Conservation (phyloP, 2,329 filamentous ascomycete genomes). For the Fusarium camptoceras region DNA sequence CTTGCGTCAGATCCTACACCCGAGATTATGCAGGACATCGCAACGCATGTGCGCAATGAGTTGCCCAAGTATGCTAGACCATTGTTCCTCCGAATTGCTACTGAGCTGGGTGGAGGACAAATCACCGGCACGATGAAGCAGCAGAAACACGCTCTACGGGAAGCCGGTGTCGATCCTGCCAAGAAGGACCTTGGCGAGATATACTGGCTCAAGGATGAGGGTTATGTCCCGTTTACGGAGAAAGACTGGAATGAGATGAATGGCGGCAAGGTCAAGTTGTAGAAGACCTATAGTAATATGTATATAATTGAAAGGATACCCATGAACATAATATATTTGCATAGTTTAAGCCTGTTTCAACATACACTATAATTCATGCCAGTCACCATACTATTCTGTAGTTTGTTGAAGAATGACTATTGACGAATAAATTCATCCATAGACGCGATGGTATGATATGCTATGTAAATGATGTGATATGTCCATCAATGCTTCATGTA, state of each 20-base stretch:
- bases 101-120: constrained; percentile 65
- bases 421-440: constrained; percentile 10
- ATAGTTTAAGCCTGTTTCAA: constrained; percentile 2
- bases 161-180: constrained; percentile 76
- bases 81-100: constrained; percentile 78
- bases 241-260: constrained; percentile 77
- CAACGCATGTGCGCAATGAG: constrained; percentile 64
- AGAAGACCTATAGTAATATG: constrained; percentile 28
- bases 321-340: background rate
- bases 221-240: constrained; percentile 75
- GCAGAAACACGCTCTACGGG: constrained; percentile 80
- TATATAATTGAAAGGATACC: background rate
- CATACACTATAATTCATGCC: background rate
- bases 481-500: constrained; percentile 32
- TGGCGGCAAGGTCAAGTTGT: constrained; percentile 78
- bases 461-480: constrained; percentile 29
- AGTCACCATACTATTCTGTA: background rate
- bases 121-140: constrained; percentile 90
- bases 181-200: constrained; percentile 62
- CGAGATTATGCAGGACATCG: constrained; percentile 68
- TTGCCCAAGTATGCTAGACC: constrained; percentile 82
- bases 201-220: constrained; percentile 73
- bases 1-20: constrained; percentile 61
- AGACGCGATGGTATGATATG: constrained; percentile 24
- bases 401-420: background rate